Percentiles rank a stretch among this genome's conserved stretches.
Evolutionary conservation across 495 filamentous ascomycete genomes (phyloP).

Genomic region (Pseudevernia furfuracea): DNA sequence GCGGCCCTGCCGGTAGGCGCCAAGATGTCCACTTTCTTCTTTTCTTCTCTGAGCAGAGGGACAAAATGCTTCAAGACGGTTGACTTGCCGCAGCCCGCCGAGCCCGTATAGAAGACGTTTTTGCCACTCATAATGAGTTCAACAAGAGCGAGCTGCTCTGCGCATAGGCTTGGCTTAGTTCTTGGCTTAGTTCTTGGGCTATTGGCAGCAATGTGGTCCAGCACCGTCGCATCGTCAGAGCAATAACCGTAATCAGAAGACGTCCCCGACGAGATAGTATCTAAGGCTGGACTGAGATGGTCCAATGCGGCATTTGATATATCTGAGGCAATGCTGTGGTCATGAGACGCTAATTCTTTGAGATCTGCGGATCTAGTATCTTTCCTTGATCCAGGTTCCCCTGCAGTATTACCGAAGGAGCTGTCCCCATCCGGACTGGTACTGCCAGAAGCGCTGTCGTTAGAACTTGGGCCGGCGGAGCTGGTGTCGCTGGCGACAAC

Average conservation of each 20-base stretch:
- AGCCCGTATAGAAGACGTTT: slow-evolving; percentile 58
- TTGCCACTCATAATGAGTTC: slow-evolving; percentile 38
- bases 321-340: neutral
- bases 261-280: neutral
- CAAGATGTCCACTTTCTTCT: slow-evolving; percentile 40
- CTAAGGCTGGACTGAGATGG: neutral
- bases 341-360: neutral
- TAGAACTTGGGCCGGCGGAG: neutral
- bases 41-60: slow-evolving; percentile 30
- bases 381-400: neutral
- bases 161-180: slow-evolving; percentile 30
- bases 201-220: neutral
- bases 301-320: neutral
- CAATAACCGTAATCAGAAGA: slow-evolving; percentile 1
- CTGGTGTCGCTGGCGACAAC: neutral
- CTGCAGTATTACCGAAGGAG: neutral
- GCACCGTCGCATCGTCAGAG: neutral
- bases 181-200: slow-evolving; percentile 14
- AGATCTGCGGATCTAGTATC: neutral
- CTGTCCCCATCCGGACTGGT: neutral
- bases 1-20: slow-evolving; percentile 52
- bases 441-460: neutral
- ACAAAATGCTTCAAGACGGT: slow-evolving; percentile 46
- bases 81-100: slow-evolving; percentile 54
- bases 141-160: slow-evolving; percentile 43